phyloP scores from a whole-genome alignment of 2,329 filamentous ascomycete species.

The Lithohypha guttulata region DNA sequence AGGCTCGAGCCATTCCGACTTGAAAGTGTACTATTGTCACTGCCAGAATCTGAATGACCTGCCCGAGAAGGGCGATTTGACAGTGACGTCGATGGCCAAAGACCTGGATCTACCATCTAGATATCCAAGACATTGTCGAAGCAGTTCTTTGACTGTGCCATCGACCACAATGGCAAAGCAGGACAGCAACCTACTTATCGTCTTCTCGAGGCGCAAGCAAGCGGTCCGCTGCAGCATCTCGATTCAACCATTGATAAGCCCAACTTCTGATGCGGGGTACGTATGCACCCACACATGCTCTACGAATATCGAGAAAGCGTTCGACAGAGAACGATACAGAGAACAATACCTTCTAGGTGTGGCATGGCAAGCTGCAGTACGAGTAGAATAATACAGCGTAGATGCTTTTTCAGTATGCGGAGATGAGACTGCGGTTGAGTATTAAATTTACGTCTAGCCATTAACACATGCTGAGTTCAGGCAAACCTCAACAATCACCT shows the following conservation, averaged over 20 bases:
- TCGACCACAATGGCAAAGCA: neutral
- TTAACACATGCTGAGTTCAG: too few species aligned
- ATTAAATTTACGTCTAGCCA: too few species aligned
- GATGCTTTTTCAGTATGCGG: too few species aligned
- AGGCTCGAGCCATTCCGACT: neutral
- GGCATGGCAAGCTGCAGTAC: too few species aligned
- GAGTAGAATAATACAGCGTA: too few species aligned
- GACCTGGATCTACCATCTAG: too few species aligned
- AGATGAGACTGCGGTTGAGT: too few species aligned
- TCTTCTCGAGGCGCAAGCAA: too few species aligned
- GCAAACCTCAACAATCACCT: too few species aligned
- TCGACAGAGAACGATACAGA: slow-evolving; percentile 2
- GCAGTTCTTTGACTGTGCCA: too few species aligned
- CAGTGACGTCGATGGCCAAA: neutral
- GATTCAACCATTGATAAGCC: slow-evolving; percentile 2
- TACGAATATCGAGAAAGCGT: slow-evolving; percentile 1
- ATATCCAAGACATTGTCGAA: neutral
- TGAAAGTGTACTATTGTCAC: neutral
- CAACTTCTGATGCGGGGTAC: slow-evolving; percentile 4
- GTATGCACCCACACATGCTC: neutral
- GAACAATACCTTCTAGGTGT: too few species aligned
- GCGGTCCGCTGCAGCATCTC: too few species aligned
- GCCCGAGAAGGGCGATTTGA: neutral
- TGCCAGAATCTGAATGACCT: neutral
- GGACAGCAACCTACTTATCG: neutral